Conservation (phyloP, 176 grass and related monocot species). For the Bolboschoenus planiculmis region DNA sequence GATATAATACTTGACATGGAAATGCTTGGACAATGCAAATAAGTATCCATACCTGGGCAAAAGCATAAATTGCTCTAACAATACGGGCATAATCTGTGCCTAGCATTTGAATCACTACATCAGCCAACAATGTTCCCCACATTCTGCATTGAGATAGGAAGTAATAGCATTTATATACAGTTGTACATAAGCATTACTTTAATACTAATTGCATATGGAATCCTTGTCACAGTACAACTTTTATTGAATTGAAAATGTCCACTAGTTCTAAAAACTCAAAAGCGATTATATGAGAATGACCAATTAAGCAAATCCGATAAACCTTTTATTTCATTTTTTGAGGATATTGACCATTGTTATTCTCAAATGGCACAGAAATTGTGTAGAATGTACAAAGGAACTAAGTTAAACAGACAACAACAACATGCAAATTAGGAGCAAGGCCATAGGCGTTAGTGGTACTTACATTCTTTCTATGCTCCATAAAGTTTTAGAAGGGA, state of each 20-base stretch:
- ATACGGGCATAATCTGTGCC: slow-evolving; percentile 95
- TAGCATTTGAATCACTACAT: slow-evolving; percentile 96
- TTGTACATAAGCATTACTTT: not conserved
- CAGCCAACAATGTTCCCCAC: slow-evolving; percentile 94
- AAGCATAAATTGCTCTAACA: slow-evolving; percentile 78
- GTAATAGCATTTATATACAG: not conserved
- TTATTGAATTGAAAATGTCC: not conserved
- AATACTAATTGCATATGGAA: no score
- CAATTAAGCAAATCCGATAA: not conserved
- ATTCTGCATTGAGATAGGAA: slow-evolving; percentile 42
- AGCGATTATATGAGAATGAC: not conserved
- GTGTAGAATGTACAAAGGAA: not conserved
- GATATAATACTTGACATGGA: not conserved
- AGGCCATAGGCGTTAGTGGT: not conserved
- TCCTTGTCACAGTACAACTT: no score
- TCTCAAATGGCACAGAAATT: not conserved
- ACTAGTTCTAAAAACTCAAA: not conserved
- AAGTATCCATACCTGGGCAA: slow-evolving; percentile 61
- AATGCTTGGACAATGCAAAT: not conserved
- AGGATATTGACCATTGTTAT: not conserved
- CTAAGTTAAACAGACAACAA: not conserved
- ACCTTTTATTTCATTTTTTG: not conserved
- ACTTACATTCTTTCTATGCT: not conserved
- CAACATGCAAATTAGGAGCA: not conserved
- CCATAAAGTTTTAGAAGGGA: not conserved